Base-by-base conservation (phyloP, 139 green algal species). In the Auxenochlorella pyrenoidosa region DNA sequence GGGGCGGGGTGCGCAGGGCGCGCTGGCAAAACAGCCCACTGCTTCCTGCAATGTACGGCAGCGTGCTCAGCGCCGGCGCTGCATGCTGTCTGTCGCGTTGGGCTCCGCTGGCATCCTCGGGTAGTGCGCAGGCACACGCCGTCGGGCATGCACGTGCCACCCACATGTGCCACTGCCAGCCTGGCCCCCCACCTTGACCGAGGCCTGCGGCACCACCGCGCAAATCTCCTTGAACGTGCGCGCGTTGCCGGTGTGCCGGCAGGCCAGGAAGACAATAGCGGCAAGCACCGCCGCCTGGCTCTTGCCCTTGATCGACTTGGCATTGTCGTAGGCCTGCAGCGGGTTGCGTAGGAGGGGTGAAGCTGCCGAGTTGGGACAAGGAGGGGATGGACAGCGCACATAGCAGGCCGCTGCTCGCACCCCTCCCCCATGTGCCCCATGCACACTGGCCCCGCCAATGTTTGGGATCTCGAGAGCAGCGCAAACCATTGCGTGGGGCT, bases 161-260 rank as follows among this genome's bases (percentile, higher is more conserved):
- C n/a, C n/a, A n/a, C n/a, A n/a, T 30, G 21, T 32, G 36, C 70
- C 13, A 44, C 70, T 26, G 10, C 38, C 41, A 36, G 75, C 86
- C 77, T 89, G 66, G 79, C 15, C 36, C 15, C 75, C 58, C 70
- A 84, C 87, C 83, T 91, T 78, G 84, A 97, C 97, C 82, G 76
- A 86, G 22, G 92, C 93, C 28, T 96, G 88, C 22, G 93, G 91
- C 73, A 96, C 90, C 34, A 94, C 90, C 4, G 79, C 85, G 86
- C 88, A 72, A 88, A 98, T 96, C 89, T 98, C 97, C 84, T 98
- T 98, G 90, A 99, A 99, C 0, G 96, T 98, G 26, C 96, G 90
- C 0, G 95, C 88, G 47, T 92, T 93, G 66, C 91, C 91, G 54
- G 92, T 92, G 80, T 96, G 94, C 40, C 97, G 92, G 88, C 94